Conservation (phyloP, 2,329 filamentous ascomycete species). For the Hymenoscyphus fraxineus region DNA sequence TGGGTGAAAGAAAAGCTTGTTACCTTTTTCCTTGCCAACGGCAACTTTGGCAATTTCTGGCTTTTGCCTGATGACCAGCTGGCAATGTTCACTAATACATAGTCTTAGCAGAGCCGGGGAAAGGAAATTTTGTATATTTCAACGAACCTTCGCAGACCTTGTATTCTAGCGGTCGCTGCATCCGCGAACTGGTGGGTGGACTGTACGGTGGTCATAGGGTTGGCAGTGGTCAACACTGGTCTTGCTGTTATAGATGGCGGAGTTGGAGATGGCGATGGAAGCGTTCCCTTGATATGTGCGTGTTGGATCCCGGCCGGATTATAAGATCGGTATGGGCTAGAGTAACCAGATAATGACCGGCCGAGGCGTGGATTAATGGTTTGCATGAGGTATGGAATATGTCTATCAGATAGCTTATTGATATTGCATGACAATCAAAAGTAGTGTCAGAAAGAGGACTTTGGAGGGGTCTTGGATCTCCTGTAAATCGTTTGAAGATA, state of each 20-base stretch:
- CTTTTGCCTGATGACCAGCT: constrained; percentile 60
- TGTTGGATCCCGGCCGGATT: constrained; percentile 10
- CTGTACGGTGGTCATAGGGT: constrained; percentile 20
- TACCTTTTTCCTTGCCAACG: constrained; percentile 72
- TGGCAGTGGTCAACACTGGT: constrained; percentile 14
- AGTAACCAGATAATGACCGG: constrained; percentile 10
- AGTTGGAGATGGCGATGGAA: constrained; percentile 8
- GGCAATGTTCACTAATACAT: constrained; percentile 48
- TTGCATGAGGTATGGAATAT: constrained; percentile 13
- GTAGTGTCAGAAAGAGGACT: constrained; percentile 14
- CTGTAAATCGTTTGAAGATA: constrained; percentile 18
- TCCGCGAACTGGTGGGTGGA: constrained; percentile 29
- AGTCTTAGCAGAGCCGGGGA: constrained; percentile 27
- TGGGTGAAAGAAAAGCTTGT: constrained; percentile 35
- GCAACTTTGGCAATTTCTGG: constrained; percentile 65
- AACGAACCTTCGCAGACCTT: constrained; percentile 26
- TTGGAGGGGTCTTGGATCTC: constrained; percentile 20
- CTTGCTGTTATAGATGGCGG: constrained; percentile 7
- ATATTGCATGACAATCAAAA: constrained; percentile 13
- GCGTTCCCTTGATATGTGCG: constrained; percentile 3
- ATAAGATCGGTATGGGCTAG: constrained; percentile 6
- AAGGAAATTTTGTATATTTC: not conserved
- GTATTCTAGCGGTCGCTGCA: constrained; percentile 23
- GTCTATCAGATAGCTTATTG: constrained; percentile 14
- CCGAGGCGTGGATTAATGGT: constrained; percentile 10